Evolutionary conservation across 1,139 yeast genomes (phyloP), one percentile per base, ranked within the genome.

Genomic region (Suhomyces bolitotheri): DNA sequence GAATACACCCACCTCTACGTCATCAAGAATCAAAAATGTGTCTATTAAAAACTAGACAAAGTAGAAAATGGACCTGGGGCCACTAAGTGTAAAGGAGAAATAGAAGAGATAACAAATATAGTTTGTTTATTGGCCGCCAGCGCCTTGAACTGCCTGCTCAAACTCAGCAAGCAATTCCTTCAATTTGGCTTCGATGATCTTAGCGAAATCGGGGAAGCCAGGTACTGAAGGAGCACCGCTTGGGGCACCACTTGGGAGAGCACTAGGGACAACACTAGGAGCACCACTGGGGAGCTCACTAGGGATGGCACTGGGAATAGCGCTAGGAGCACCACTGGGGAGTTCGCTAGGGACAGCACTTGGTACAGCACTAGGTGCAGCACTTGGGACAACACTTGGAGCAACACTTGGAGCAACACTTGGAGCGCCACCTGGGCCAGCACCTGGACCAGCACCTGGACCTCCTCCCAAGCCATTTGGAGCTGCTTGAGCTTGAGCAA

Each of bases 241-340:
- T 17, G 20, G 20, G 20, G 20, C 6, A 17, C 7, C 20, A 17
- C 20, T 8, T 8, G 20, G 8, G 6, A n/a, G n/a, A 13, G 38
- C 34, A 8, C 40, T 31, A 10, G 40, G 23, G 4, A 44, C 22
- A 10, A 42, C 35, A 10, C 41, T 22, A 3, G 36, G 34, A 9
- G 45, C 45, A 22, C 45, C 27, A 13, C 39, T 19, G 14, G 37
- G 29, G n/a, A 8, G 20, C 6, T 6, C 20, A 17, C 20, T 17
- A 7, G 20, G 20, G 8, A 8, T 17, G 8, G 20, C 6, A 17
- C 6, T 17, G 8, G 7, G 7, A 17, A 8, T 8, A 17, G 20
- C 20, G 8, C 20, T 8, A 17, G 20, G 7, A 17, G 20, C 7
- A 17, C 6, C 20, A 8, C 7, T 7, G 8, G 20, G 7, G 20